These are phyloP conservation scores for Trichoderma endophyticum DNA, from an alignment of 2,329 filamentous ascomycete genomes.

Conservation along the genomic window DNA sequence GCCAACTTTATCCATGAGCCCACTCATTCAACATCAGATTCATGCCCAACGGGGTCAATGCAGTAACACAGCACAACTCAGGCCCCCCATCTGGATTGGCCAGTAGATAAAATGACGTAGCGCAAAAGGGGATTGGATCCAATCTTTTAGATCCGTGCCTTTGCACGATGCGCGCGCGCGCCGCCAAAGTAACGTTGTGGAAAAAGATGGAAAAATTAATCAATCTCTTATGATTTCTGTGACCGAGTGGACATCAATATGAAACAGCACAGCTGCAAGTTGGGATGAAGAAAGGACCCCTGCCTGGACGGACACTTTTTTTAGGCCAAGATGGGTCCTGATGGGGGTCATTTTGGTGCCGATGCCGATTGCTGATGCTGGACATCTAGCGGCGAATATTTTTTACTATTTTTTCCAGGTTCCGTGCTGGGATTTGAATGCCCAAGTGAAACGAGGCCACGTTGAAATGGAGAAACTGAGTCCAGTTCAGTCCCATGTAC, in stretches of 20 bases:
- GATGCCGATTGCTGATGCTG: not conserved
- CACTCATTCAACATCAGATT: not conserved
- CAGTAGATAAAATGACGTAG: not conserved
- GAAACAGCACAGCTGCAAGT: not conserved
- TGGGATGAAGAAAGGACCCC: not conserved
- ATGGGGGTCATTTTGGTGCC: not conserved
- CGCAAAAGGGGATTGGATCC: not conserved
- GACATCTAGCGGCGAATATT: not conserved
- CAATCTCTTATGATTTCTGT: not conserved
- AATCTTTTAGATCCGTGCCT: not conserved
- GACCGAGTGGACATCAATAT: not conserved
- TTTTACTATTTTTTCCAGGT: not conserved
- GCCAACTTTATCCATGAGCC: not conserved
- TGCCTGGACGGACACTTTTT: not conserved
- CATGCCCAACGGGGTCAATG: conserved; percentile 17
- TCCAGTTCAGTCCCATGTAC: not conserved
- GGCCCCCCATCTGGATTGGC: not conserved
- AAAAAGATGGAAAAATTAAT: not conserved
- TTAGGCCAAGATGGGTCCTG: not conserved
- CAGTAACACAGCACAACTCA: not conserved
- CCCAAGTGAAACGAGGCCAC: conserved; percentile 10
- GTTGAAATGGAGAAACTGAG: not conserved
- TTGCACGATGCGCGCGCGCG: not conserved
- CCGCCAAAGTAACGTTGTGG: not conserved
- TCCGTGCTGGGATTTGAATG: not conserved